Conservation (phyloP, 164 flowering plant genomes). For the Stephania japonica region DNA sequence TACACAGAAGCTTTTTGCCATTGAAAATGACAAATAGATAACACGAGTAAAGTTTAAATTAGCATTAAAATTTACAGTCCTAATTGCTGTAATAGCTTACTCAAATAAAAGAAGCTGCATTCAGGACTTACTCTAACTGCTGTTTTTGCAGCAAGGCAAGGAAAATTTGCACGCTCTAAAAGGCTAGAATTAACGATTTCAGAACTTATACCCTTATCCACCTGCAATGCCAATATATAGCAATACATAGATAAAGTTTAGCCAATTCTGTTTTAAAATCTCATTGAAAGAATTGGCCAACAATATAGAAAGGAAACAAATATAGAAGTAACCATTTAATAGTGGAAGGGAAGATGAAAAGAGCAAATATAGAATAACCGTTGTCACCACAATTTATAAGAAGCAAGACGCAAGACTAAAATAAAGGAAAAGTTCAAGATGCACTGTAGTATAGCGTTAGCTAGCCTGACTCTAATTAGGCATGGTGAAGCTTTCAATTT, state of each 20-base stretch:
- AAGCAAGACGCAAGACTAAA: too few relatives aligned
- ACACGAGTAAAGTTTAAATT: too few relatives aligned
- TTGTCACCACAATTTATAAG: too few relatives aligned
- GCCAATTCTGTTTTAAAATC: background rate
- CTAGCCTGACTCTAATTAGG: too few relatives aligned
- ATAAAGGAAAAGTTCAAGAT: too few relatives aligned
- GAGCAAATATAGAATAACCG: too few relatives aligned
- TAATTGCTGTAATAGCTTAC: background rate
- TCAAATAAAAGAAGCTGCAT: background rate
- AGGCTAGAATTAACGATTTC: conserved; percentile 83
- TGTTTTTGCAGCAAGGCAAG: conserved; percentile 74
- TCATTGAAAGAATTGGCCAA: background rate
- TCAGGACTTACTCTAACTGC: conserved; percentile 50
- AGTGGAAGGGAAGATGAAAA: too few relatives aligned
- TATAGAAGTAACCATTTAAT: too few relatives aligned
- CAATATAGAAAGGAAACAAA: background rate
- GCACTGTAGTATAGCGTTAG: too few relatives aligned
- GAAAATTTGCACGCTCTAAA: conserved; percentile 78
- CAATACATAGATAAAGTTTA: background rate
- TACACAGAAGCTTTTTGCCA: too few relatives aligned
- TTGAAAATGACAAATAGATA: too few relatives aligned
- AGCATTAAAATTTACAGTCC: background rate
- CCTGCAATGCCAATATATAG: conserved; percentile 34
- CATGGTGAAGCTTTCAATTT: too few relatives aligned
- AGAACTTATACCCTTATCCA: conserved; percentile 76